A percentile compares a stretch with the other conserved stretches of the same genome.
Evolutionary conservation across 176 grass and related monocot species (phyloP).

Genomic region (Oryza australiensis): DNA sequence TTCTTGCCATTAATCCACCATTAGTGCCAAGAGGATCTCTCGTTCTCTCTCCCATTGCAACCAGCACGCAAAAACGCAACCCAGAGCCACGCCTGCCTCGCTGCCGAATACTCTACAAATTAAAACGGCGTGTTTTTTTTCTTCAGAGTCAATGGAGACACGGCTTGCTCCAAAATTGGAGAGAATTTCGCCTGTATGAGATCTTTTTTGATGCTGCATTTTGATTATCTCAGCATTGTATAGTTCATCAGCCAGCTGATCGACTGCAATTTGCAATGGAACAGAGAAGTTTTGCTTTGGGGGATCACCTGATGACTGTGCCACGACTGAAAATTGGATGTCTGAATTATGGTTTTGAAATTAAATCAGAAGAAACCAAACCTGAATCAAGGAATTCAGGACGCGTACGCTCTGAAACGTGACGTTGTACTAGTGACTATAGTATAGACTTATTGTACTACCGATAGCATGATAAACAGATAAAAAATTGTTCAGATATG

Average conservation of each 20-base stretch:
- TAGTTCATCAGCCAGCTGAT: not conserved
- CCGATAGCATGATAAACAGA: not conserved
- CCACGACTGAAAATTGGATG: not conserved
- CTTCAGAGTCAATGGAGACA: not conserved
- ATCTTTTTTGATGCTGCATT: slow-evolving; percentile 8
- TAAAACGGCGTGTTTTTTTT: not conserved
- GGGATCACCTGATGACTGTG: not conserved
- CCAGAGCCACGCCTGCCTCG: not conserved
- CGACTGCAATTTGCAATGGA: not conserved
- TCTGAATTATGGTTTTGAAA: not conserved
- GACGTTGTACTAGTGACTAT: not conserved
- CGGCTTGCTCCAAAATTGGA: not conserved
- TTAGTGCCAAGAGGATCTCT: not conserved
- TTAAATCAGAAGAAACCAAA: not conserved
- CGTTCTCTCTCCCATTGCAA: not conserved
- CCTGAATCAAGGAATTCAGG: not conserved
- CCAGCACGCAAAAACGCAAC: not conserved
- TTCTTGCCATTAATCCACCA: not conserved
- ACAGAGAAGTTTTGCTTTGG: not conserved
- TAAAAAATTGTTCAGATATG: slow-evolving; percentile 8
- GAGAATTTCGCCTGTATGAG: not conserved
- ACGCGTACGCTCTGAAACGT: not conserved
- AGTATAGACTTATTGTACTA: not conserved
- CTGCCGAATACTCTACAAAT: not conserved
- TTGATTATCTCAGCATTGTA: slow-evolving; percentile 3